Evolutionary conservation across 192 early-diverging fungal species (phyloP).

Genomic region (Backusella parvicylindrica): DNA sequence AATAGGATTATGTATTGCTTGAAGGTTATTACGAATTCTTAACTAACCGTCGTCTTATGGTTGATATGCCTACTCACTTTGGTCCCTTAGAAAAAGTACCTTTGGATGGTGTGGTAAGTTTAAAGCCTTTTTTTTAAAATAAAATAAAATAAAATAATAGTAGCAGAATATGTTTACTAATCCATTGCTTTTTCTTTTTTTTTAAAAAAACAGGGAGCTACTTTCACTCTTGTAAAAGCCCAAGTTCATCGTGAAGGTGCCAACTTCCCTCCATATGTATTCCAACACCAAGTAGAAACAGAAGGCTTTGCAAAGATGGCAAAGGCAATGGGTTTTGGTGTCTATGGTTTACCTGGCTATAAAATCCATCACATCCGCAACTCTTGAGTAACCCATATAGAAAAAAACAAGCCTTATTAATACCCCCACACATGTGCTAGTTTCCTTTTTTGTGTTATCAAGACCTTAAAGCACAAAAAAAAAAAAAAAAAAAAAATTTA

Average conservation of each 20-base stretch:
- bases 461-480: background rate
- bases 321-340: conserved; percentile 54
- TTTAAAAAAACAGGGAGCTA: conserved; percentile 39
- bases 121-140: too few species aligned
- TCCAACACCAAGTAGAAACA: conserved; percentile 59
- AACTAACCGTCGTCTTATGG: conserved; percentile 27
- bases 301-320: conserved; percentile 66
- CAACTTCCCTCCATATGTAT: conserved; percentile 51
- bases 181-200: background rate
- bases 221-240: conserved; percentile 54
- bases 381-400: background rate
- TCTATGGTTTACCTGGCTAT: conserved; percentile 54
- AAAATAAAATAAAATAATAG: background rate
- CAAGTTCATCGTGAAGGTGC: conserved; percentile 56
- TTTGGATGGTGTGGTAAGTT: conserved; percentile 51
- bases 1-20: conserved; percentile 27
- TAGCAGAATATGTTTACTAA: background rate
- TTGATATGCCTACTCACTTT: conserved; percentile 33
- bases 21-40: conserved; percentile 37
- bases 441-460: background rate
- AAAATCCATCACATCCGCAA: conserved; percentile 46
- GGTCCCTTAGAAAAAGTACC: conserved; percentile 36
- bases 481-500: background rate
- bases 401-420: background rate
- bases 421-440: background rate